These are phyloP conservation scores for Sistotremastrum niveocremeum DNA, from an alignment of 768 basidiomycete genomes.

Conservation along the genomic window DNA sequence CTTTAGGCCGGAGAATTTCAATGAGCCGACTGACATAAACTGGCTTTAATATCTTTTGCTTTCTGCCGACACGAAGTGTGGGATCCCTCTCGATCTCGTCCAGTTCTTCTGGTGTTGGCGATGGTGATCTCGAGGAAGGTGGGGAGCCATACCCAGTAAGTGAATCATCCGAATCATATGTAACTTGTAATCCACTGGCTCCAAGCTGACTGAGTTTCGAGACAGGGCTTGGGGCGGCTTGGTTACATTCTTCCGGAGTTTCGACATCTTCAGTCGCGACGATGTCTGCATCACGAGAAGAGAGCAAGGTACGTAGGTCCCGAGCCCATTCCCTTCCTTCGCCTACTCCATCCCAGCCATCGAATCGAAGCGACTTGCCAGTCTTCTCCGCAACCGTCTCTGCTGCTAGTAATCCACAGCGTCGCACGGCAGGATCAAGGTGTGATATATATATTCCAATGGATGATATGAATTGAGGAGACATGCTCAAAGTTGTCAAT, in stretches of 20 bases:
- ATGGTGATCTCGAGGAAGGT: conserved; percentile 55
- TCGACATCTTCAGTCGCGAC: conserved; percentile 10
- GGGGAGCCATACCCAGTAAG: conserved; percentile 63
- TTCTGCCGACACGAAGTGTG: conserved; percentile 52
- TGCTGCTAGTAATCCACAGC: conserved; percentile 86
- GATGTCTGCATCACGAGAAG: conserved; percentile 38
- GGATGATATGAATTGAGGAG: conserved; percentile 49
- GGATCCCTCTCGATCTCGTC: conserved; percentile 81
- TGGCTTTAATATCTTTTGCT: conserved; percentile 59
- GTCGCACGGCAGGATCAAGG: conserved; percentile 58
- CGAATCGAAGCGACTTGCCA: conserved; percentile 63
- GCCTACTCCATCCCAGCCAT: conserved; percentile 70
- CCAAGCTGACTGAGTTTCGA: conserved; percentile 9
- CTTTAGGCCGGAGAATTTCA: conserved; percentile 53
- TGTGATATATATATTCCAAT: conserved; percentile 70
- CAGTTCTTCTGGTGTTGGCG: conserved; percentile 71
- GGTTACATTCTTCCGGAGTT: conserved; percentile 1
- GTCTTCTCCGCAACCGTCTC: conserved; percentile 57
- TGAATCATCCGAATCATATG: conserved; percentile 71
- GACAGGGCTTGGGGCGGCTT: conserved; percentile 3
- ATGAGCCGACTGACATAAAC: conserved; percentile 84
- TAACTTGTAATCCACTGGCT: conserved; percentile 14
- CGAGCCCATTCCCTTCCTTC: conserved; percentile 53
- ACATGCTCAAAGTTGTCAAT: conserved; percentile 34
- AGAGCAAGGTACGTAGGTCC: conserved; percentile 39